Base-by-base conservation (phyloP, 192 early-diverging fungal species). In the Umbelopsis isabellina region DNA sequence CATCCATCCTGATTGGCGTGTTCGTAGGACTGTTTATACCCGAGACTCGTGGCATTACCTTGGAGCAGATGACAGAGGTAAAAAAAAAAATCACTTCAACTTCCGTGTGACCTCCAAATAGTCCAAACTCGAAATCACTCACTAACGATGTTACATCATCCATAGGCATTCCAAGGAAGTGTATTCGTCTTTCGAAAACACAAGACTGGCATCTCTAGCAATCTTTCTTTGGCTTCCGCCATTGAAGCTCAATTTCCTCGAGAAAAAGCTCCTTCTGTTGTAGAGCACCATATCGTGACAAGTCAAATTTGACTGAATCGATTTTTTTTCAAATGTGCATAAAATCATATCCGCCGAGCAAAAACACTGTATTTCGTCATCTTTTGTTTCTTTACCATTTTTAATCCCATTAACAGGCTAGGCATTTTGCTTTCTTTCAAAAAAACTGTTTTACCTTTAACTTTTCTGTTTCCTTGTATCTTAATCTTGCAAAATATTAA, bases 31-130 rank as follows among this genome's bases (percentile, higher is more conserved):
- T 90, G 70, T 86, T 89, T 75, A 88, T 87, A 55, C 90, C 91
- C n/a, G 92, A 94, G 80, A 95, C 93, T 74, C 90, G 87, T 77
- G 88, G 90, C 50, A 76, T 83, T 22, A 83, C 90, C 25, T 86
- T 96, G 49, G 94, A 96, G 74, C 90, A 96, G 66, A 92, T 96
- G 88, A 93, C 94, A 66, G 78, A 89, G 30, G 74, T 95, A 61
- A 27, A 22, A 35, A 27, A 41, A 10, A 10, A 4, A 6, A 41
- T 41, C 1, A 41, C 37, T 41, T 41, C 37, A 41, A 41, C 37
- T 10, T 41, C 37, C 37, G 37, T 41, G 37, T 41, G 37, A 41
- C 37, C 37, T 41, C 37, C 1, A 10, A 41, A 9, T 10, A 41
- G 37, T 5, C 37, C 37, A 41, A 5, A 41, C 37, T 10, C 10